Percentiles rank a stretch among this genome's conserved stretches.
These are phyloP conservation scores for Phytophthora uliginosa DNA, from an alignment of 352 stramenopile genomes.

Conservation along the genomic window DNA sequence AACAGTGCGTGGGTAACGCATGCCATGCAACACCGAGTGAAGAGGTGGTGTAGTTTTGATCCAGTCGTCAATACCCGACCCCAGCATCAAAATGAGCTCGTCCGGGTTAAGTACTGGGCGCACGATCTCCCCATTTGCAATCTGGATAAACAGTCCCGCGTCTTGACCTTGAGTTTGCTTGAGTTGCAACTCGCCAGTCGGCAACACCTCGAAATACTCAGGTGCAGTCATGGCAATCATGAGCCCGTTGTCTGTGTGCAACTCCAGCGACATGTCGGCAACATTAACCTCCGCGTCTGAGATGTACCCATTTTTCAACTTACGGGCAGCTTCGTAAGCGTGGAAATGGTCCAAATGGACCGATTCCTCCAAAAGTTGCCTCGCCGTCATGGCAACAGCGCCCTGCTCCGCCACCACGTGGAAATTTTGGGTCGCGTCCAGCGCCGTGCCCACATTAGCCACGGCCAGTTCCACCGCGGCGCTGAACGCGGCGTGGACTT, in stretches of 20 bases:
- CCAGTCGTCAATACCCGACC: conserved; percentile 79
- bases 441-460: conserved; percentile 58
- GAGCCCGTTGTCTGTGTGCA: conserved; percentile 84
- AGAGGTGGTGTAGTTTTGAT: conserved; percentile 66
- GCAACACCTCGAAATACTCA: conserved; percentile 71
- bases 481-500: conserved; percentile 69
- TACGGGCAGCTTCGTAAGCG: conserved; percentile 59
- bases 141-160: conserved; percentile 76
- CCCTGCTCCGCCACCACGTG: conserved; percentile 48
- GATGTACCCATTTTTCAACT: conserved; percentile 6
- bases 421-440: conserved; percentile 70
- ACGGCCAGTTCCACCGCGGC: conserved; percentile 63
- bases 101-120: conserved; percentile 68
- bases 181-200: conserved; percentile 48
- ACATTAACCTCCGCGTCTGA: conserved; percentile 32
- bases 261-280: conserved; percentile 66
- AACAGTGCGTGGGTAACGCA: conserved; percentile 68
- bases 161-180: conserved; percentile 66
- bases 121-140: conserved; percentile 59
- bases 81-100: conserved; percentile 87
- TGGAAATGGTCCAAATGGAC: conserved; percentile 88
- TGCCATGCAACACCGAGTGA: conserved; percentile 77
- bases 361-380: conserved; percentile 71
- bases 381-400: conserved; percentile 52
- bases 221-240: conserved; percentile 82